Base-by-base conservation (phyloP, 2,329 filamentous ascomycete species). In the Neurospora crassa region DNA sequence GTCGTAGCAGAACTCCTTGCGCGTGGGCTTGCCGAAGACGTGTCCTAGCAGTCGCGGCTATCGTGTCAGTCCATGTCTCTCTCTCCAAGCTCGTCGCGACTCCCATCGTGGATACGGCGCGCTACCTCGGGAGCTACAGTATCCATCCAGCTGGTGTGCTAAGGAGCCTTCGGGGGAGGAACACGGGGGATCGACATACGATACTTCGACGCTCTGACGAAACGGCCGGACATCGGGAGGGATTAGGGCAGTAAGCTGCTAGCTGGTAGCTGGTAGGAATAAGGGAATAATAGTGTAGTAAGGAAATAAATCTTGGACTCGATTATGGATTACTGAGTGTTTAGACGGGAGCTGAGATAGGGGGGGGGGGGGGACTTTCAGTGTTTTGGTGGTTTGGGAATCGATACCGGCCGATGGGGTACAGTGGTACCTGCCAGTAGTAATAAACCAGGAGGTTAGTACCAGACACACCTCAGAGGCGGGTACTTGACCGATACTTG, bases 1-100 rank as follows among this genome's bases (percentile, higher is more conserved):
- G 83, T 99, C 96, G 84, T 98, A 99, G 86, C 94, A 97, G 88
- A 93, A 92, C 82, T 99, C 96, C 88, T 97, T 97, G 83, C 93
- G 91, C 76, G 94, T 96, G 74, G 93, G 85, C 84, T 96, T 96
- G 81, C 96, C 96, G 85, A 97, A 99, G 84, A 99, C 92, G 87
- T 99, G 96, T 87, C 95, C 95, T 97, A 82, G 71, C 72, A 70
- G 74, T 69, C 72, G 74, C 72, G 79, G 76, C 74, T 70, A 74
- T 68, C 74, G 75, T 72, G 76, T 78, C 75, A 78, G 77, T 75
- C 34, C 2, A 8, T 6, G 6, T 37, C 34, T 37, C 69, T 71
- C 70, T 45, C 71, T 73, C 71, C 69, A 69, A 34, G 67, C 34
- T 40, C 40, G 41, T 53, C 73, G 74, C 72, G 24, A 34, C 14